Evolutionary conservation across 2,329 filamentous ascomycete genomes (phyloP), one percentile per base, ranked within the genome.

Genomic region (Nigrograna mackinnonii): DNA sequence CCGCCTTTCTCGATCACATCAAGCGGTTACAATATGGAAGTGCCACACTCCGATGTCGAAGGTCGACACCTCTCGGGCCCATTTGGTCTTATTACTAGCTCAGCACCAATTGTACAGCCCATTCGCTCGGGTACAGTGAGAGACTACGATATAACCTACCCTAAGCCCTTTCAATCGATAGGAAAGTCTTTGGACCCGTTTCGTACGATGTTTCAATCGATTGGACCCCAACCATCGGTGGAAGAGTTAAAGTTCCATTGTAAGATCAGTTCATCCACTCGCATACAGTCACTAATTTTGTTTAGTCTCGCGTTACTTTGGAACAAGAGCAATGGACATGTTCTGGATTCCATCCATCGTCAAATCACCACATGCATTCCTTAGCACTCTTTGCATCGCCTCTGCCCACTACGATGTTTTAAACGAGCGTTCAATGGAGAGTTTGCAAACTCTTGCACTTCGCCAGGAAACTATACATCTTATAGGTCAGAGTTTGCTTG

Each of bases 351-450:
- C 65, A 1, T 56, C 58, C 12, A 57, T 67, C 3, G 55, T 68
- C 22, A 52, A 54, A 9, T 47, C 60, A 6, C 52, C 59, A 9
- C 65, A 68, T 17, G 60, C 66, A 1, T 70, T 66, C 33, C 57
- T 70, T 2, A 69, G 66, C 31, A 69, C 66, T 0, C 49, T 70
- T 9, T 63, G 60, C 41, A 55, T 66, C 22, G 61, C 67, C 6
- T 60, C 66, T 1, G 55, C 60, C 6, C 62, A 69, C 34, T 41
- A 58, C 11, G 67, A 69, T 38, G 60, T 61, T 3, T 47, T 67
- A n/a, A 32, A 55, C 5, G 51, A 57, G 3, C 39, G 44, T 1
- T 17, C 37, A 11, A 24, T 50, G 3, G 62, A 68, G 38, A 69
- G 62, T 36, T 32, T 65, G 3, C 54, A 58, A 28, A 66, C 64